Evolutionary conservation across 805 yeast genomes (phyloP), one percentile per base, ranked within the genome.

Genomic region (Metschnikowia similis): DNA sequence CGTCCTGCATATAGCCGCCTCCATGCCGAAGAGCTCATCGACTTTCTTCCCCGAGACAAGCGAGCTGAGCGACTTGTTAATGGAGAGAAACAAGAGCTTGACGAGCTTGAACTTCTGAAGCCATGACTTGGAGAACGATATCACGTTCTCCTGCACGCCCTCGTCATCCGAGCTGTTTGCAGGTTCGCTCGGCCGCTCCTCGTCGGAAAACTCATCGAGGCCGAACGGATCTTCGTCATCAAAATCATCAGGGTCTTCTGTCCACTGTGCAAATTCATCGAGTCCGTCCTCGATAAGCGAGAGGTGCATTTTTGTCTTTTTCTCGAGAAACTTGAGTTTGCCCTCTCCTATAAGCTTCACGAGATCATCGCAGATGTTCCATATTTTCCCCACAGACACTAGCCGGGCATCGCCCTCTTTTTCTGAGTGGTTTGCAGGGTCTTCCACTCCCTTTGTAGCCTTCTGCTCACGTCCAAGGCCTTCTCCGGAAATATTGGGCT

Each of bases 221-320:
- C 81, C 84, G 59, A 80, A 82, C 1, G 83, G 83, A 64, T 81
- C 82, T 8, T 70, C 77, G 41, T 74, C 79, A 39, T 62, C 71
- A 35, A 69, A 59, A 8, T 67, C 68, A 11, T 68, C 69, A 0
- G 91, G 92, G 53, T 83, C 75, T 50, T 81, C 80, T 2, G 83
- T 60, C 88, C 92, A 87, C 50, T 81, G 88, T 17, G 72, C 80
- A 45, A 85, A 75, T 58, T 88, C 95, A 8, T 75, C 79, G n/a
- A 79, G 65, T 0, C 84, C 85, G 64, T 86, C 92, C 16, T 73
- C 77, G 6, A 85, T 70, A 48, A 86, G 61, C 1, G 61, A 55
- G 27, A 77, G 67, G 9, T 77, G 71, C 46, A 70, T 69, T 49
- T 68, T 71, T 4, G 85, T 66, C 48, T 75, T 77, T 30, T 57